These are phyloP conservation scores for Neurospora tetraspora DNA, from an alignment of 495 filamentous ascomycete genomes.

Conservation along the genomic window DNA sequence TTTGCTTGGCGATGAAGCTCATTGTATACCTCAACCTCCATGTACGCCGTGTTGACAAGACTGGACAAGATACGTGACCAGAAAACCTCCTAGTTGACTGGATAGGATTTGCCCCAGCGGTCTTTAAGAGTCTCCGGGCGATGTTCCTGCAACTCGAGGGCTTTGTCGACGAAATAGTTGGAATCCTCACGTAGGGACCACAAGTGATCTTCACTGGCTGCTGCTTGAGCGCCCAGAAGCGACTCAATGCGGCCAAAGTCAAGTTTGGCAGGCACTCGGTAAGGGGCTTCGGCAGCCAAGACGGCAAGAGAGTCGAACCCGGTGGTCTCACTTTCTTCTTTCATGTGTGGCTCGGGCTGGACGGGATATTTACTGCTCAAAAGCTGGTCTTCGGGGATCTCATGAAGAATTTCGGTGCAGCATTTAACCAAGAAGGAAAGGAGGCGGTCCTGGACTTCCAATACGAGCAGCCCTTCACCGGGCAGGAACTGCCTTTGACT, in stretches of 20 bases:
- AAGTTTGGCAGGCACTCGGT: conserved; percentile 29
- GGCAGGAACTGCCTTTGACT: conserved; percentile 15
- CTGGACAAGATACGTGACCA: conserved; percentile 9
- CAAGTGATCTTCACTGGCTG: conserved; percentile 39
- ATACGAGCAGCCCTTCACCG: conserved; percentile 32
- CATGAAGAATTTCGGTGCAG: conserved; percentile 31
- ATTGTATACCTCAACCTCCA: conserved; percentile 6
- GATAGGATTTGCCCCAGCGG: conserved; percentile 18
- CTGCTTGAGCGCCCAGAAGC: conserved; percentile 27
- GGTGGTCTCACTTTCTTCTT: conserved; percentile 11
- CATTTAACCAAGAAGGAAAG: conserved; percentile 32
- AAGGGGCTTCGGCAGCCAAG: conserved; percentile 36
- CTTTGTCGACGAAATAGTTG: conserved; percentile 32
- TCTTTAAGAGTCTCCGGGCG: conserved; percentile 27
- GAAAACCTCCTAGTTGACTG: background rate
- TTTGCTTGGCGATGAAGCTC: conserved; percentile 10
- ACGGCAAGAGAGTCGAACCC: conserved; percentile 11
- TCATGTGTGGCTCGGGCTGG: conserved; percentile 20
- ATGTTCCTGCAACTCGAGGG: conserved; percentile 33
- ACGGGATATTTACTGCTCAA: conserved; percentile 5
- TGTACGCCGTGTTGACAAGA: conserved; percentile 3
- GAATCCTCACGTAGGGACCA: conserved; percentile 48
- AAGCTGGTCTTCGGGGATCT: conserved; percentile 4
- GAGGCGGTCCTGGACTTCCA: conserved; percentile 38
- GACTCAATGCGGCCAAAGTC: conserved; percentile 31